A percentile compares a stretch with the other conserved stretches of the same genome.
phyloP scores from a whole-genome alignment of 345 rosid species.

The Aquilaria yunnanensis region DNA sequence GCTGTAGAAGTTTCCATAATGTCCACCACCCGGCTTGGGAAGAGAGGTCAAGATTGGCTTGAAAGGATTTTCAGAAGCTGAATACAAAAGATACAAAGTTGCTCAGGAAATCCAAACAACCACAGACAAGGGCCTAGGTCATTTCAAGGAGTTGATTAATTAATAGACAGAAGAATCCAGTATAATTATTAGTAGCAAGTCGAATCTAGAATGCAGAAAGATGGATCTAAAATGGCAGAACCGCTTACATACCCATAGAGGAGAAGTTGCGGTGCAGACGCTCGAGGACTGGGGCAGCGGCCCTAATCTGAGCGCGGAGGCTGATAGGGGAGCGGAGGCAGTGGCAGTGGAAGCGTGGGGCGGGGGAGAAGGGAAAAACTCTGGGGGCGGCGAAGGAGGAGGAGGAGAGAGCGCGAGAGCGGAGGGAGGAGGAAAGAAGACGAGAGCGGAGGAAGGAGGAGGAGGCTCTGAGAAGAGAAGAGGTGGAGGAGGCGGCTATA shows the following conservation, averaged over 20 bases:
- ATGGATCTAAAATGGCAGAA: conserved; percentile 9
- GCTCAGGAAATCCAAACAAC: background rate
- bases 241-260: conserved; percentile 57
- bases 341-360: conserved; percentile 75
- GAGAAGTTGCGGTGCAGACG: conserved; percentile 62
- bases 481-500: conserved; percentile 44
- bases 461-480: conserved; percentile 47
- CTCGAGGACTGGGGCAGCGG: conserved; percentile 51
- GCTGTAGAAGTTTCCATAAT: conserved; percentile 91
- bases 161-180: too few relatives aligned
- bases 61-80: conserved; percentile 89
- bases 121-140: background rate
- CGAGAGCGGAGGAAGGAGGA: conserved; percentile 32
- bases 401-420: conserved; percentile 6
- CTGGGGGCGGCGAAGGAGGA: conserved; percentile 41
- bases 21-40: conserved; percentile 95
- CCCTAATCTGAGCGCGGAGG: conserved; percentile 63
- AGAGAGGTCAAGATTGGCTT: conserved; percentile 72
- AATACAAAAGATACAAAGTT: conserved; percentile 14
- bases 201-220: background rate
- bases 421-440: conserved; percentile 23
- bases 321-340: conserved; percentile 56
- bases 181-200: background rate
- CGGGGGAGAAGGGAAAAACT: conserved; percentile 34
- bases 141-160: background rate